Base-by-base conservation (phyloP, 129 eudicot genomes). In the Tagetes patula region DNA sequence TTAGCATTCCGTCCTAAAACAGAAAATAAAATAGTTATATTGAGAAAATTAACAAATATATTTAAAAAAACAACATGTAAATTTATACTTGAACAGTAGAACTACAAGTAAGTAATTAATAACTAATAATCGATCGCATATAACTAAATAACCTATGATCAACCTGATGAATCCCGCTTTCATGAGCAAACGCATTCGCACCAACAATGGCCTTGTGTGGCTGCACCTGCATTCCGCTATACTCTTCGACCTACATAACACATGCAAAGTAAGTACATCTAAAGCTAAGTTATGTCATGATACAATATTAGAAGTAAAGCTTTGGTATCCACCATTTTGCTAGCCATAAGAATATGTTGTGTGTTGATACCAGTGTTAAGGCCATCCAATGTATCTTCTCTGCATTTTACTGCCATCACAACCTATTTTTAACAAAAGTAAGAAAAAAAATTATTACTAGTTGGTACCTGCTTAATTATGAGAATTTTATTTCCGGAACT, bases 131-230 rank as follows among this genome's bases (percentile, higher is more conserved):
- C 27, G 27, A 20, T 20, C 27, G 27, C 27, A 20, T 20, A 20
- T 20, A 20, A 20, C 27, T 20, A 20, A 20, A 20, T 20, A 20
- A 20, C 27, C 27, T 20, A 20, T 20, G 27, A 20, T 20, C 27
- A 20, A 20, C 27, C 92, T 90, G 99, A 78, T 94, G 97, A 56
- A 94, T 94, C 14, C 99, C 97, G 75, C 99, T 94, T 83, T 94
- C 96, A 83, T 90, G 99, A 71, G 95, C 95, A 86, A 94, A 94
- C 61, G 99, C 99, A 85, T 94, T 90, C 73, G 91, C 96, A 78
- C 99, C 99, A 61, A 94, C 96, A 63, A 94, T 94, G 31, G 97
- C 97, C 83, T 90, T 94, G 76, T 94, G 99, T 40, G 96, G 99
- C 82, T 94, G 99, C 63, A 94, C 86, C 41, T 41, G 84, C 62